Percentiles rank a stretch among this genome's conserved stretches.
Conservation (phyloP, 768 basidiomycete species). For the Asterophora parasitica region DNA sequence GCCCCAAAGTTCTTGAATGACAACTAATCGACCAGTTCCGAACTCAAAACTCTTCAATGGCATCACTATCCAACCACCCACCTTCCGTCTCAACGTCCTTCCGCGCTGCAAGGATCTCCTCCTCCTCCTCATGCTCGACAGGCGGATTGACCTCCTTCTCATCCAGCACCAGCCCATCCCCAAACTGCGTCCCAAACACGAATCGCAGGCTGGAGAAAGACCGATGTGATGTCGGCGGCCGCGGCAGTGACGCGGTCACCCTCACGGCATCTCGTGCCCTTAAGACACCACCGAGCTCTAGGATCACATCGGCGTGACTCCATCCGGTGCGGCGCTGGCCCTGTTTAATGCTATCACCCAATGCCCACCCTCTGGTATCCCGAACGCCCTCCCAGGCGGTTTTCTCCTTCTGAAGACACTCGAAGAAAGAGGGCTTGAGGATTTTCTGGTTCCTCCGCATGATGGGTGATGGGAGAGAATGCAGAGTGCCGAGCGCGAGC, state of each 20-base stretch:
- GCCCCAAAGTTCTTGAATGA: too few species aligned
- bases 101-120: slow-evolving; percentile 25
- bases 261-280: slow-evolving; percentile 36
- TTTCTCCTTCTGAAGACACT: slow-evolving; percentile 48
- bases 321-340: slow-evolving; percentile 37
- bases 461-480: slow-evolving; percentile 85
- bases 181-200: slow-evolving; percentile 27
- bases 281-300: slow-evolving; percentile 57
- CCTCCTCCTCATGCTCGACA: slow-evolving; percentile 16
- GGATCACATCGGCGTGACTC: slow-evolving; percentile 45
- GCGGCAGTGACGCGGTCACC: slow-evolving; percentile 10
- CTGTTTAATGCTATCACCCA: slow-evolving; percentile 20
- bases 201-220: slow-evolving; percentile 54
- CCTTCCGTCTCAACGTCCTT: slow-evolving; percentile 27
- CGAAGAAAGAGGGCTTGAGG: slow-evolving; percentile 86
- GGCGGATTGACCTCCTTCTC: slow-evolving; percentile 27
- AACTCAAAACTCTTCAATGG: slow-evolving; percentile 49
- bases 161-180: slow-evolving; percentile 26
- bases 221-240: slow-evolving; percentile 32
- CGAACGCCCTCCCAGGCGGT: slow-evolving; percentile 57
- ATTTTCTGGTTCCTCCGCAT: slow-evolving; percentile 73
- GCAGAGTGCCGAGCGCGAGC: slow-evolving; percentile 75
- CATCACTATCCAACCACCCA: slow-evolving; percentile 55
- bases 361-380: slow-evolving; percentile 57
- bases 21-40: not conserved